phyloP scores from a whole-genome alignment of 768 basidiomycete species.

The Suillus fuscotomentosus region DNA sequence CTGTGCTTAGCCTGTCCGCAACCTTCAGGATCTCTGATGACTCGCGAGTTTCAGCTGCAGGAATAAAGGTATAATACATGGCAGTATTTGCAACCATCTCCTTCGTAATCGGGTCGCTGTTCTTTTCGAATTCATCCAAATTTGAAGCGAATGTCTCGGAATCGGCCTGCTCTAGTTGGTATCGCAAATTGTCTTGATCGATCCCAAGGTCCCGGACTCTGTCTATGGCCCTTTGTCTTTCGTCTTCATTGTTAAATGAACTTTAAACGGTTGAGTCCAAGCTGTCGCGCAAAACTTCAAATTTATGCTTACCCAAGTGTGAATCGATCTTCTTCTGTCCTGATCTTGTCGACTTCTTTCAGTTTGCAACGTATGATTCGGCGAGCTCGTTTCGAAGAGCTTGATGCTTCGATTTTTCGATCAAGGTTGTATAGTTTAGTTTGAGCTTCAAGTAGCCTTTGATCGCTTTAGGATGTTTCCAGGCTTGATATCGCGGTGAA shows the following conservation, averaged over 20 bases:
- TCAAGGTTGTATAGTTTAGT: background rate
- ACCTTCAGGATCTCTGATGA: background rate
- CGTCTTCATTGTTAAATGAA: background rate
- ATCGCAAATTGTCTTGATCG: background rate
- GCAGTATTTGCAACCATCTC: constrained; percentile 7
- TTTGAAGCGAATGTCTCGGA: background rate
- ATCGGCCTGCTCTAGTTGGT: background rate
- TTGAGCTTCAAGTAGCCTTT: background rate
- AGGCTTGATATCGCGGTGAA: too few relatives aligned
- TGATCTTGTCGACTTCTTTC: background rate
- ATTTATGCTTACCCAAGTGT: background rate
- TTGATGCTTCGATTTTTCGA: constrained; percentile 1
- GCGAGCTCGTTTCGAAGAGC: background rate
- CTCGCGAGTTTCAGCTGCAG: constrained; percentile 1
- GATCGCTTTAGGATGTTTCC: too few relatives aligned
- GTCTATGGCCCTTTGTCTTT: background rate
- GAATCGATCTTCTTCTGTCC: constrained; percentile 1
- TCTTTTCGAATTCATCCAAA: background rate
- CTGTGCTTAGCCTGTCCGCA: background rate
- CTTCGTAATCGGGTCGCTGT: background rate
- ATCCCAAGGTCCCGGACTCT: background rate
- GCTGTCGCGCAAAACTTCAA: background rate
- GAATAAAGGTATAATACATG: constrained; percentile 10
- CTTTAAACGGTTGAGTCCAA: background rate
- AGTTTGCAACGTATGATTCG: background rate